Evolutionary conservation across 768 basidiomycete species (phyloP).

Genomic region (Bullera alba): DNA sequence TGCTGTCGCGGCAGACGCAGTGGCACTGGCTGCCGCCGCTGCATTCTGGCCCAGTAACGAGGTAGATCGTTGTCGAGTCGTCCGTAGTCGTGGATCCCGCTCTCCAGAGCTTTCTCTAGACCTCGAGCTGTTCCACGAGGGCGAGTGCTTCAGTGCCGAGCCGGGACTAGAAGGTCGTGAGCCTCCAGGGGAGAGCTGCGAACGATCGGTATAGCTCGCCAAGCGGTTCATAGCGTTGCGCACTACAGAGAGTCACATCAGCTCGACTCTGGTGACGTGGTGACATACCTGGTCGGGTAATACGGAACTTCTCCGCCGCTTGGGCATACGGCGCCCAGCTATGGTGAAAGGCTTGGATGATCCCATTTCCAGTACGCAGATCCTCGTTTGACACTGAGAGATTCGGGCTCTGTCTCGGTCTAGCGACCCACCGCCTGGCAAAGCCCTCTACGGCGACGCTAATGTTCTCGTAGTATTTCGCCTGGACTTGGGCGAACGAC

Average conservation of each 20-base stretch:
- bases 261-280: background rate
- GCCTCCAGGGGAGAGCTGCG: constrained; percentile 18
- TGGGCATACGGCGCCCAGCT: constrained; percentile 33
- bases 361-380: constrained; percentile 6
- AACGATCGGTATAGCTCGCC: constrained; percentile 6
- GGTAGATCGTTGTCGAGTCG: constrained; percentile 5
- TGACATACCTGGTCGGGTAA: constrained; percentile 21
- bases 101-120: background rate
- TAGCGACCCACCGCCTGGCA: constrained; percentile 20
- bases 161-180: constrained; percentile 3
- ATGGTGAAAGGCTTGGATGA: constrained; percentile 31
- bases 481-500: constrained; percentile 34
- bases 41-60: constrained; percentile 2
- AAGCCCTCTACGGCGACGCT: constrained; percentile 19
- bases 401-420: background rate
- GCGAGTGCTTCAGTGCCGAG: constrained; percentile 14
- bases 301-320: constrained; percentile 34
- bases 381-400: constrained; percentile 2
- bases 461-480: constrained; percentile 25
- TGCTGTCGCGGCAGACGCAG: background rate
- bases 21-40: too few relatives aligned
- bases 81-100: background rate
- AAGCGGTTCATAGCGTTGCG: too few relatives aligned
- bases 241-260: too few relatives aligned
- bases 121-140: constrained; percentile 7